Conservation (phyloP, 306 rosid genomes). For the Clitoria ternatea region DNA sequence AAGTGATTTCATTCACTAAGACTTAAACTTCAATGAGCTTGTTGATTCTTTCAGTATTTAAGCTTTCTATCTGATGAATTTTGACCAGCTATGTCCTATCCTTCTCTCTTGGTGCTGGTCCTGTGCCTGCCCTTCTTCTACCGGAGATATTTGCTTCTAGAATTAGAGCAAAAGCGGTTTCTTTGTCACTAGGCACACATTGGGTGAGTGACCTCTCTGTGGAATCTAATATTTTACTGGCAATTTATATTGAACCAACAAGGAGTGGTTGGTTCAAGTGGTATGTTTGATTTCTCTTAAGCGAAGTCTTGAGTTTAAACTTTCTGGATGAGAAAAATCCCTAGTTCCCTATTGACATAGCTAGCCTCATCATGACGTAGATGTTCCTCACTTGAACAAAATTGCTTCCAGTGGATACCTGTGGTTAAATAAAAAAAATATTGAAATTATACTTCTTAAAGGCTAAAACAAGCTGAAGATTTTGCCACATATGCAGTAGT, state of each 20-base stretch:
- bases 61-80: conserved; percentile 12
- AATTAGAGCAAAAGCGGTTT: conserved; percentile 94
- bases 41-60: not conserved
- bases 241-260: too few relatives aligned
- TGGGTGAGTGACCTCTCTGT: conserved; percentile 64
- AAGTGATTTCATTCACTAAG: not conserved
- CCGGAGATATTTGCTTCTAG: conserved; percentile 97
- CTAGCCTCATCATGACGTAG: too few relatives aligned
- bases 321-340: too few relatives aligned
- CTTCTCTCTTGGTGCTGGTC: conserved; percentile 98
- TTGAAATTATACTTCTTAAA: conserved; percentile 1
- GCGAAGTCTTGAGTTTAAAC: too few relatives aligned
- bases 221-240: not conserved
- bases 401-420: too few relatives aligned
- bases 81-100: conserved; percentile 82
- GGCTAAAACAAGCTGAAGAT: not conserved
- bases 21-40: not conserved
- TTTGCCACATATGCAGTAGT: not conserved
- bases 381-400: too few relatives aligned
- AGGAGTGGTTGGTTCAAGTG: too few relatives aligned
- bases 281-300: too few relatives aligned
- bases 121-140: conserved; percentile 96
- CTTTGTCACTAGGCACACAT: conserved; percentile 91
- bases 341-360: too few relatives aligned
- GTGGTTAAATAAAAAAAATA: not conserved